Evolutionary conservation across 2,329 filamentous ascomycete genomes (phyloP).

Genomic region (Trichoderma hamatum): DNA sequence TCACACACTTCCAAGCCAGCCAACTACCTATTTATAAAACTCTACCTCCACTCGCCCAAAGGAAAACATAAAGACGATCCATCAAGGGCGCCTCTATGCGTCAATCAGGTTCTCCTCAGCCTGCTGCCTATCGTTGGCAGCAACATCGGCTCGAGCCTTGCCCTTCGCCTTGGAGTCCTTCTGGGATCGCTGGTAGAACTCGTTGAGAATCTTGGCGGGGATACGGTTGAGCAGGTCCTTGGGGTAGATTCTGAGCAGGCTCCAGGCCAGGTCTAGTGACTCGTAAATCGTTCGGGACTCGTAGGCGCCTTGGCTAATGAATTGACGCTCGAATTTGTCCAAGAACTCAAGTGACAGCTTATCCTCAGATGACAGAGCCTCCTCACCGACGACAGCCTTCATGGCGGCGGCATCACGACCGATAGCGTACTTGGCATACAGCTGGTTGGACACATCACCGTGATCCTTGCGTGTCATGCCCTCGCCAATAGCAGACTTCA

Average conservation of each 20-base stretch:
- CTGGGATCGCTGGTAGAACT: constrained; percentile 75
- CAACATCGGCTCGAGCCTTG: constrained; percentile 53
- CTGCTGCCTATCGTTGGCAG: constrained; percentile 45
- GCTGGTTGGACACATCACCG: constrained; percentile 97
- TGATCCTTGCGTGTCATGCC: constrained; percentile 96
- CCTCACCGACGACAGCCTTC: constrained; percentile 99
- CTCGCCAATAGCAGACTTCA: constrained; percentile 99
- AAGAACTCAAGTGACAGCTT: constrained; percentile 97
- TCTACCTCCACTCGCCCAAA: neutral
- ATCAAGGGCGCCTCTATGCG: constrained; percentile 43
- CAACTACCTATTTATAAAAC: constrained; percentile 1
- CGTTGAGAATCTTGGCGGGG: constrained; percentile 78
- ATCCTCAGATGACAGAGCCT: constrained; percentile 92
- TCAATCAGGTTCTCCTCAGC: constrained; percentile 64
- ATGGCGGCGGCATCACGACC: constrained; percentile 97
- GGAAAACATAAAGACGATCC: neutral
- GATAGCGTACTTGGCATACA: constrained; percentile 99
- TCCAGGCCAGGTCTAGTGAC: constrained; percentile 95
- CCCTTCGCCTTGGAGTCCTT: constrained; percentile 66
- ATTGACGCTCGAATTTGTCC: constrained; percentile 96
- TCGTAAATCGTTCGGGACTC: constrained; percentile 91
- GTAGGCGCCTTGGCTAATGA: constrained; percentile 90
- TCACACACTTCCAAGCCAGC: constrained; percentile 13
- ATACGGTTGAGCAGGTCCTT: constrained; percentile 98
- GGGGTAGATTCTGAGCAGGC: constrained; percentile 92